Base-by-base conservation (phyloP, 176 grass and related monocot genomes). In the Carex littledalei region DNA sequence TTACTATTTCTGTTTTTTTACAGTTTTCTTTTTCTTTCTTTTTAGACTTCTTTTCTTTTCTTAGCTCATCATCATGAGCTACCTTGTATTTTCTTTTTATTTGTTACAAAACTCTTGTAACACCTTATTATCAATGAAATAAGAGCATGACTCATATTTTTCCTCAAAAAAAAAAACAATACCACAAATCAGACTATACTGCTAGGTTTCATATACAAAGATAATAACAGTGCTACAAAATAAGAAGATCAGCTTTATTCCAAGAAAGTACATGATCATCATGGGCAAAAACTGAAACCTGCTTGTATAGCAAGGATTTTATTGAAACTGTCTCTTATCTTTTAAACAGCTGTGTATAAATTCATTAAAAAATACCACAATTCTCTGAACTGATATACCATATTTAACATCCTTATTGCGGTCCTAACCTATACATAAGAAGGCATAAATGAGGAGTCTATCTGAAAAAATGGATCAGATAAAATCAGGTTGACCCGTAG, bases 401-500 rank as follows among this genome's bases (percentile, higher is more conserved):
- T 20, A 22, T 20, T 10, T 62, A 18, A 6, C 17, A 63, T 32
- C 13, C 49, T 29, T 15, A 77, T 32, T 78, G 49, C 8, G 22
- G 74, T 24, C 21, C 16, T 52, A 47, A 67, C 63, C 81, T 83
- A 67, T 68, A 68, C 4, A 83, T 63, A 61, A 41, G 39, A 83
- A 5, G 15, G 35, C 59, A 67, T 41, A 67, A 66, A 65, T 17
- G 15, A 37, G 21, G 55, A 61, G 14, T 50, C 21, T 67, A 71
- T 60, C 59, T 49, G 43, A 43, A 35, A 67, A 13, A 81, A 14
- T 3, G 59, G 43, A 87, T 94, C 83, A 94, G n/a, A 84, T 79
- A 84, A 99, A 99, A 88, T 99, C 96, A 7, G 93, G 96, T 80
- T 95, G 96, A 16, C 91, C 96, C 0, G 96, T 99, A 11, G 93